Evolutionary conservation across 2,329 filamentous ascomycete genomes (phyloP), one percentile per base, ranked within the genome.

Genomic region (Aspergillus novoparasiticus): DNA sequence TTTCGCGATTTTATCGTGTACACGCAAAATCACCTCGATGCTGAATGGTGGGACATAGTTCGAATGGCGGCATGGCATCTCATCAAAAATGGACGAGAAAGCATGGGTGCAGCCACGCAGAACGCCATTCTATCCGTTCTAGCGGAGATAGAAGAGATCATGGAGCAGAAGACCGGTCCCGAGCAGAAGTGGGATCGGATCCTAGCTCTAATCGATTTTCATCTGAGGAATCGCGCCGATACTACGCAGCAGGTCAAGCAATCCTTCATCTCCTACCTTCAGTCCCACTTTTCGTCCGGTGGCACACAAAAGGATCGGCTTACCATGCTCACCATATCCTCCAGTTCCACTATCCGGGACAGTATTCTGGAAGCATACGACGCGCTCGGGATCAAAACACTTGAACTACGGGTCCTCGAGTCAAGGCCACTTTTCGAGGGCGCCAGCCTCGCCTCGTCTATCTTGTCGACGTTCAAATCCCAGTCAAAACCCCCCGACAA

Each of bases 371-470:
- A 81, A 32, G 75, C 80, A 2, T 75, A 83, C 12, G 66, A 71
- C 0, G 66, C 68, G 1, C 71, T 78, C 3, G 73, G 69, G 1
- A 71, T 82, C 9, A 34, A 69, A 64, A 65, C 50, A 0, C 71
- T 90, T 10, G 82, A 88, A 57, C 73, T 91, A 21, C 83, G 83
- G 5, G 79, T 92, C 34, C 80, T 92, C 4, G 89, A 91, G 72
- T 91, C 89, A 2, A 81, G 89, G 0, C 89, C 89, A 0, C 79
- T 88, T 0, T 90, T 84, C 66, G 89, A 92, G 75, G 89, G 89
- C 9, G 85, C 85, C 5, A 83, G 80, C 10, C 80, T 88, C 58
- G 86, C 85, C 63, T 86, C 66, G 71, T 76, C 61, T 55, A 68
- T 65, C 43, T 63, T 63, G 61, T 75, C 67, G 9, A 64, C 68